Percentiles rank a stretch among this genome's conserved stretches.
These are phyloP conservation scores for Blastomyces emzantsi DNA, from an alignment of 2,329 filamentous ascomycete species.

Conservation along the genomic window DNA sequence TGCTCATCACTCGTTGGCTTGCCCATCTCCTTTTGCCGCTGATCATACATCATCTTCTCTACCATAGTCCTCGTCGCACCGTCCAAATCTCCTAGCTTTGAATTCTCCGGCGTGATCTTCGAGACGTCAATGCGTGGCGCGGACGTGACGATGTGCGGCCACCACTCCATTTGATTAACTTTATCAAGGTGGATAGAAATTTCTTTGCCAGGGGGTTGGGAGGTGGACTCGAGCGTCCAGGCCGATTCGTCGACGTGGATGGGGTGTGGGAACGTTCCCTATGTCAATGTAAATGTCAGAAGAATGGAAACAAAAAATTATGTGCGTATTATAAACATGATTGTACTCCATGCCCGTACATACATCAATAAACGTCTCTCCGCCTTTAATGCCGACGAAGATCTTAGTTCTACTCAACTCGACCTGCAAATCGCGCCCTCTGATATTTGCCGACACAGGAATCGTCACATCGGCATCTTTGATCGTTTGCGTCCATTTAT, in stretches of 20 bases:
- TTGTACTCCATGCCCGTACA: conserved; percentile 17
- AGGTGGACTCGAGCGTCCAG: conserved; percentile 73
- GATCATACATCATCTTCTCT: conserved; percentile 99
- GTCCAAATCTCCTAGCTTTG: conserved; percentile 83
- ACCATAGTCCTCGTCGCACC: conserved; percentile 95
- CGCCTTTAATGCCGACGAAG: conserved; percentile 75
- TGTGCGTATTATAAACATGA: not conserved
- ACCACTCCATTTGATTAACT: conserved; percentile 96
- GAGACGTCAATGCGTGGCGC: conserved; percentile 90
- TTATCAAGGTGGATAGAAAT: conserved; percentile 90
- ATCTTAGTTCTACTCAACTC: conserved; percentile 71
- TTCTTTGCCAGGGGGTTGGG: conserved; percentile 53
- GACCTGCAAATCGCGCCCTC: conserved; percentile 73
- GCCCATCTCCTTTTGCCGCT: conserved; percentile 90
- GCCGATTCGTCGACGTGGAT: conserved; percentile 81
- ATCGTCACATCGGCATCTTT: conserved; percentile 74
- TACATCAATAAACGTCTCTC: conserved; percentile 75
- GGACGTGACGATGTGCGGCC: conserved; percentile 77
- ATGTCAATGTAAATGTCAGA: conserved; percentile 12
- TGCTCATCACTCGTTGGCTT: conserved; percentile 87
- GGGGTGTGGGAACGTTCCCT: conserved; percentile 78
- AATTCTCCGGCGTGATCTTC: conserved; percentile 90
- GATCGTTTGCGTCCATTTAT: conserved; percentile 96
- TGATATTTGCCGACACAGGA: conserved; percentile 69
- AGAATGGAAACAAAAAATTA: not conserved